These are phyloP conservation scores for Skeletonema costatum DNA, from an alignment of 108 stramenopile genomes.

Conservation along the genomic window DNA sequence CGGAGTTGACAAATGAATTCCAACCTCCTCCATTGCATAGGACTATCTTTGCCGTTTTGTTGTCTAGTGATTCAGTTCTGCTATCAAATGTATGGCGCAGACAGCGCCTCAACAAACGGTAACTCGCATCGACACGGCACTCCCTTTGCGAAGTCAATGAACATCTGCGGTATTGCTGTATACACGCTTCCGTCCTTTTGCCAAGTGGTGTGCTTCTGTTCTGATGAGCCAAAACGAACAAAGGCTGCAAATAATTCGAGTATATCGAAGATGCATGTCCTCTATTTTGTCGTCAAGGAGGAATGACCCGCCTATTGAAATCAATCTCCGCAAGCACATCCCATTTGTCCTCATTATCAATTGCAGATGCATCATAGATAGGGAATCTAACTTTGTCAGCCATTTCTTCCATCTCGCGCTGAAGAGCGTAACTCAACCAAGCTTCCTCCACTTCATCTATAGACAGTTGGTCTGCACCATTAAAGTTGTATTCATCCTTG, in stretches of 20 bases:
- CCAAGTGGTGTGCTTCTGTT: slow-evolving; percentile 23
- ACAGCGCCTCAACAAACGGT: slow-evolving; percentile 12
- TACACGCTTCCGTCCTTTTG: slow-evolving; percentile 12
- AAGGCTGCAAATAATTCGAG: slow-evolving; percentile 13
- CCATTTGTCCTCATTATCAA: slow-evolving; percentile 9
- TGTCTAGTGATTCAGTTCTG: slow-evolving; percentile 19
- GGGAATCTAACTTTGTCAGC: slow-evolving; percentile 1
- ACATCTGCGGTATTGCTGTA: slow-evolving; percentile 23
- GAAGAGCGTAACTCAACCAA: neutral
- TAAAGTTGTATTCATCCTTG: too few species aligned
- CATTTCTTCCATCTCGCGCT: slow-evolving; percentile 4
- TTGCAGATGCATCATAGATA: neutral
- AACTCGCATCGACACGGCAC: slow-evolving; percentile 11
- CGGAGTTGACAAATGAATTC: slow-evolving; percentile 1
- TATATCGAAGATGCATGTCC: slow-evolving; percentile 5
- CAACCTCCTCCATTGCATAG: slow-evolving; percentile 17
- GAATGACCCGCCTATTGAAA: slow-evolving; percentile 16
- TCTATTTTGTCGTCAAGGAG: slow-evolving; percentile 5
- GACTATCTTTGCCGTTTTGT: slow-evolving; percentile 18
- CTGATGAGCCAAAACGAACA: neutral
- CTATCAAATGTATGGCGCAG: slow-evolving; percentile 15
- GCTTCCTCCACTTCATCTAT: too few species aligned
- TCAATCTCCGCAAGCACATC: slow-evolving; percentile 17
- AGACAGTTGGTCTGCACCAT: too few species aligned
- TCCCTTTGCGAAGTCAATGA: slow-evolving; percentile 17